Evolutionary conservation across 2,329 filamentous ascomycete genomes (phyloP).

Genomic region (Zopfia rhizophila): DNA sequence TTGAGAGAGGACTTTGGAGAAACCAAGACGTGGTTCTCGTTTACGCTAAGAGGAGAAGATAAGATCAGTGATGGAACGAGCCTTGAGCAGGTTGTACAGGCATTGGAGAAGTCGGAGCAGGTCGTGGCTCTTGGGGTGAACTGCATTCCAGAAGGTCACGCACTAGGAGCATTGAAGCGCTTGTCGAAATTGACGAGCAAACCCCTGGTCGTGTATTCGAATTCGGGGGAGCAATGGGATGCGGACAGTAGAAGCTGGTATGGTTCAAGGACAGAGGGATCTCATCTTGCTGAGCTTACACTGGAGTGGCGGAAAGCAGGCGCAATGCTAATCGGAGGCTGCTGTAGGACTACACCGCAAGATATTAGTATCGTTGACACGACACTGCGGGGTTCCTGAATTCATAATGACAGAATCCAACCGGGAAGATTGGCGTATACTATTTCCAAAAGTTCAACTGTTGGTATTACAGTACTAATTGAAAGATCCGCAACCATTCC

Average conservation of each 20-base stretch:
- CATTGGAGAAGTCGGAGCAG: conserved; percentile 41
- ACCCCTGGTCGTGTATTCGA: conserved; percentile 56
- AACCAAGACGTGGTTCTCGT: conserved; percentile 54
- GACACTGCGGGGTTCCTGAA: no score
- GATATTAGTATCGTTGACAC: conserved; percentile 51
- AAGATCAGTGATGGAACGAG: conserved; percentile 56
- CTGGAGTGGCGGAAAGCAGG: conserved; percentile 49
- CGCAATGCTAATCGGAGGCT: conserved; percentile 58
- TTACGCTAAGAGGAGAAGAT: conserved; percentile 50
- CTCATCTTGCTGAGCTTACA: conserved; percentile 38
- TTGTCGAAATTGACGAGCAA: conserved; percentile 43
- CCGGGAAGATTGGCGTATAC: no score
- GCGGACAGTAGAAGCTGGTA: conserved; percentile 51
- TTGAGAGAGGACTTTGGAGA: conserved; percentile 50
- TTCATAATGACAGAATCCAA: no score
- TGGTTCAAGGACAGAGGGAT: conserved; percentile 36
- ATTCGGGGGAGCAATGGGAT: conserved; percentile 60
- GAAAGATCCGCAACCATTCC: no score
- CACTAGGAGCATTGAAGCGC: conserved; percentile 43
- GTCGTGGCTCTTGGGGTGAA: conserved; percentile 59
- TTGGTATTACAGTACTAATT: no score
- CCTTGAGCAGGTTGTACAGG: conserved; percentile 40
- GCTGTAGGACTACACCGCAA: conserved; percentile 57
- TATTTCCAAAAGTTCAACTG: no score
- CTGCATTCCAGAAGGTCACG: conserved; percentile 53